Conservation (phyloP, 179 eudicot species). For the Silene vulgaris region DNA sequence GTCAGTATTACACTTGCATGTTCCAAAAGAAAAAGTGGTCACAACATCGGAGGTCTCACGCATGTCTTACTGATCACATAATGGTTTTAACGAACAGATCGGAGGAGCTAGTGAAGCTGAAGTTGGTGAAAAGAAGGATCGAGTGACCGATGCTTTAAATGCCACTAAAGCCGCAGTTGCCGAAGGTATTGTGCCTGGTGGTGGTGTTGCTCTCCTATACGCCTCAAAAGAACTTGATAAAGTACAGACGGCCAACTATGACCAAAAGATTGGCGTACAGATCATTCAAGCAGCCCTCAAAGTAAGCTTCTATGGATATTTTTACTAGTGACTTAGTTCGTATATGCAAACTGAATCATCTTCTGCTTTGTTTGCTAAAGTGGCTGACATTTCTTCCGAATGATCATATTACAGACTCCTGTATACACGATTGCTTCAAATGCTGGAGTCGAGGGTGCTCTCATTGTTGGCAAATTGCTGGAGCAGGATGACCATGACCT, state of each 20-base stretch:
- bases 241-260: constrained; percentile 78
- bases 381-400: neutral
- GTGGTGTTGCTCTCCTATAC: constrained; percentile 95
- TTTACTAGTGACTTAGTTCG: too few relatives aligned
- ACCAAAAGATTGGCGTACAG: constrained; percentile 93
- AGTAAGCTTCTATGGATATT: constrained; percentile 28
- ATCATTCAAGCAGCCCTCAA: constrained; percentile 83
- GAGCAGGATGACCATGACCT: constrained; percentile 85
- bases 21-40: too few relatives aligned
- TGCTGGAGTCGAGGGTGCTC: constrained; percentile 97
- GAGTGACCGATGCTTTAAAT: constrained; percentile 91
- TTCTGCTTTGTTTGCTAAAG: neutral
- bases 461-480: constrained; percentile 79
- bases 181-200: constrained; percentile 97
- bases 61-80: neutral
- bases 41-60: neutral
- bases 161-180: constrained; percentile 97
- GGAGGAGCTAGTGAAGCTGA: constrained; percentile 99
- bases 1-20: too few relatives aligned
- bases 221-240: constrained; percentile 80
- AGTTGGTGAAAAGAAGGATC: constrained; percentile 94
- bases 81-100: constrained; percentile 35
- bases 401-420: constrained; percentile 52
- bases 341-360: neutral
- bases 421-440: constrained; percentile 78